These are phyloP conservation scores for Paulownia fortunei DNA, from an alignment of 257 asterid genomes.

Conservation along the genomic window DNA sequence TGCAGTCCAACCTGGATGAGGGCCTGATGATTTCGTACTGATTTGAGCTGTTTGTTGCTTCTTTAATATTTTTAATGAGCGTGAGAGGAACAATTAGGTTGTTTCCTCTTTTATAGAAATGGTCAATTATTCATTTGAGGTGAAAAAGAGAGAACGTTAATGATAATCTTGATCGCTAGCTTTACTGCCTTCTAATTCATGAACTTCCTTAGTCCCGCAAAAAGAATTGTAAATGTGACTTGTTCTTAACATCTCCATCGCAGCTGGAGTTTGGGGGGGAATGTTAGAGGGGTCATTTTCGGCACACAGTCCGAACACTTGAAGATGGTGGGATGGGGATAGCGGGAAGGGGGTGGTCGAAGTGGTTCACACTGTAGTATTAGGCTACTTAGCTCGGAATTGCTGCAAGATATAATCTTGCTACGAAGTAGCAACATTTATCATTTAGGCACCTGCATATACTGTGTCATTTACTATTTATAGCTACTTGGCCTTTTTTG, in stretches of 20 bases:
- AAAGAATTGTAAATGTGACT: slow-evolving; percentile 45
- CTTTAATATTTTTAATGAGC: not conserved
- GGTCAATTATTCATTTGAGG: slow-evolving; percentile 40
- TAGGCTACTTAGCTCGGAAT: not conserved
- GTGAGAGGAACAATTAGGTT: slow-evolving; percentile 27
- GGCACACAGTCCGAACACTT: slow-evolving; percentile 19
- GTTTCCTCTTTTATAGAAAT: slow-evolving; percentile 32
- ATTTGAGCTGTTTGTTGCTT: slow-evolving; percentile 36
- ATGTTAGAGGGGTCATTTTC: slow-evolving; percentile 49
- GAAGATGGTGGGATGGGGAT: slow-evolving; percentile 7
- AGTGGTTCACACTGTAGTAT: slow-evolving; percentile 8
- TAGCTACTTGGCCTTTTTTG: slow-evolving; percentile 10
- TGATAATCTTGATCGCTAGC: slow-evolving; percentile 31
- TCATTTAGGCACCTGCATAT: not conserved
- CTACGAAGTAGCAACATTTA: too few species aligned
- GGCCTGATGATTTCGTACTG: slow-evolving; percentile 23
- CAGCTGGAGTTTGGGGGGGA: slow-evolving; percentile 44
- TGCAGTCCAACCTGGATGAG: slow-evolving; percentile 29
- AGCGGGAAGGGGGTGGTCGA: not conserved
- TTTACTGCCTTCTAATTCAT: slow-evolving; percentile 37
- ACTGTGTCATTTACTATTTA: not conserved
- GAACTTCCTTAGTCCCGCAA: slow-evolving; percentile 43
- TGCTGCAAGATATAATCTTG: not conserved
- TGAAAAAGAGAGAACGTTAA: slow-evolving; percentile 31
- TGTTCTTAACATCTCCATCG: slow-evolving; percentile 52